Base-by-base conservation (phyloP, 1,284 basidiomycete genomes). In the Neotropicomus parvogracilis region DNA sequence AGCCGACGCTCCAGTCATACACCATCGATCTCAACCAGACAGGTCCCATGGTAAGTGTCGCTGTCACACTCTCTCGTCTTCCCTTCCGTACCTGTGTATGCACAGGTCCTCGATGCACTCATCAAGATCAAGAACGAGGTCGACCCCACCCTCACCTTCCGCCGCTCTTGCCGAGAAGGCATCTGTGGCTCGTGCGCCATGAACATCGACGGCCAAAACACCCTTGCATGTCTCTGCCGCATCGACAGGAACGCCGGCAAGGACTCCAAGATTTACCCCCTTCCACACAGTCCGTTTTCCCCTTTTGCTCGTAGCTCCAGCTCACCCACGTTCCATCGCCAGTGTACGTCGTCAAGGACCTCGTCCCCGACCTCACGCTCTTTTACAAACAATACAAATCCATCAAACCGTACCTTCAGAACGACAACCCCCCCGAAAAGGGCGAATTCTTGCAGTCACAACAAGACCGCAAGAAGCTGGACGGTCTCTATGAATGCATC, bases 331-430 rank as follows among this genome's bases (percentile, higher is more conserved):
- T 24, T 29, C 14, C 28, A 44, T 20, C 35, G 0, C 9, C 67
- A 97, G 93, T 97, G 95, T 97, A 97, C 75, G 82, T 99, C 64
- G 95, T 99, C 71, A 99, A 98, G 79, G 95, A 99, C 74, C 85
- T 99, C 60, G 92, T 99, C 2, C 92, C 85, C 8, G 84, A 88
- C 72, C 76, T 94, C 56, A 91, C 88, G 11, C 84, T 85, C 56
- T 95, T 94, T 79, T 97, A 95, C 85, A 97, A 99, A 74, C 95
- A 99, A 71, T 98, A 99, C 89, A 98, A 98, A 75, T 95, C 93
- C 33, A 97, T 99, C 70, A 86, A 99, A 72, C 93, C 92, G 8
- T 97, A 84, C 76, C 79, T 97, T 39, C 86, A 95, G 77, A 93
- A 93, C 70, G 88, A 93, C 69, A 92, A 89, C 70, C 84, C 85